Evolutionary conservation across 805 yeast genomes (phyloP).

Genomic region (Blastobotrys attinorum): DNA sequence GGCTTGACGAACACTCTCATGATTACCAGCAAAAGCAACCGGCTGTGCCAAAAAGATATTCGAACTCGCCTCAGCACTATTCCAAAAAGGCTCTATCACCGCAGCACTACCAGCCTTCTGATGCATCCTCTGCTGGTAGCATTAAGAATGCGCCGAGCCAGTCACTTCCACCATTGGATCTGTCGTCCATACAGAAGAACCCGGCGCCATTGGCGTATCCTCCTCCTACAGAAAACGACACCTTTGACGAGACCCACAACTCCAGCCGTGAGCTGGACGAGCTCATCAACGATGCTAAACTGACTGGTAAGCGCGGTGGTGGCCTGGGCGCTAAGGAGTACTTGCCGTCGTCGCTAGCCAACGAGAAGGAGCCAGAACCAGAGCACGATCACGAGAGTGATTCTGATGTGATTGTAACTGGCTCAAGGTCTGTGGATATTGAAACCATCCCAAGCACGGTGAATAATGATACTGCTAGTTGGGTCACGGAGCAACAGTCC

Average conservation of each 20-base stretch:
- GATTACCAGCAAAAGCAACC: no score
- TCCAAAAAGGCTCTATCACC: no score
- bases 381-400: not conserved
- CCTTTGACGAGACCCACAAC: constrained; percentile 1
- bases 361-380: not conserved
- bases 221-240: no score
- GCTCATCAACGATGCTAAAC: not conserved
- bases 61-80: no score
- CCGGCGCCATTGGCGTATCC: no score
- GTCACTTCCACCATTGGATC: no score
- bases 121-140: no score
- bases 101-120: no score
- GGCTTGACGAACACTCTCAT: not conserved
- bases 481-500: not conserved
- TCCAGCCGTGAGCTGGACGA: constrained; percentile 2
- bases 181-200: no score
- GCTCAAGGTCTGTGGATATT: constrained; percentile 1
- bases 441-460: not conserved
- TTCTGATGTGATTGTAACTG: constrained; percentile 5
- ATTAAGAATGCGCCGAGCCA: no score
- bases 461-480: not conserved
- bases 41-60: no score
- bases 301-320: not conserved
- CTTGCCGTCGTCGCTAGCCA: not conserved
- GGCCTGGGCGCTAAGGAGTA: not conserved